Evolutionary conservation across 2,329 filamentous ascomycete species (phyloP).

Genomic region (Monilinia polystroma): DNA sequence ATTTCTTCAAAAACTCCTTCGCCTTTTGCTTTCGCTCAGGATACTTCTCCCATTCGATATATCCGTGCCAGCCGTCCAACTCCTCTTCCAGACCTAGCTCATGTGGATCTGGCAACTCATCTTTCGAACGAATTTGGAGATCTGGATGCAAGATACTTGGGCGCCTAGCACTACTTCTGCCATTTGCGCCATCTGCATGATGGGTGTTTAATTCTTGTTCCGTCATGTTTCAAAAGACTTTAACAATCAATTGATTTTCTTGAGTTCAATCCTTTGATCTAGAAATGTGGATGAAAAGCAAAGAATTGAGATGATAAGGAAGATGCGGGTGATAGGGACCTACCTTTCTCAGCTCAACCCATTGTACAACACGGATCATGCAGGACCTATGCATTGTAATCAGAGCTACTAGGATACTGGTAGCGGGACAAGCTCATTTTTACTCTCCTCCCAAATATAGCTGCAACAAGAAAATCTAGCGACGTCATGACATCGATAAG

Average conservation of each 20-base stretch:
- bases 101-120: constrained; percentile 19
- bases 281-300: not conserved
- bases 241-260: not conserved
- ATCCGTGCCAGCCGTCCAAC: constrained; percentile 39
- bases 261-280: not conserved
- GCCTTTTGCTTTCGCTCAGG: constrained; percentile 65
- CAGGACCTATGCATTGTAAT: constrained; percentile 15
- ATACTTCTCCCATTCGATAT: constrained; percentile 69
- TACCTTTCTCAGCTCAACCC: not conserved
- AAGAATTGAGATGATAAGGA: not conserved
- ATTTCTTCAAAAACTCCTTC: constrained; percentile 52
- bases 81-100: constrained; percentile 22
- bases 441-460: not conserved
- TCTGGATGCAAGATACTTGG: constrained; percentile 22
- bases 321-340: not conserved
- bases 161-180: constrained; percentile 3
- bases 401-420: not conserved
- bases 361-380: not conserved
- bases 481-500: constrained; percentile 1
- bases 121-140: constrained; percentile 21
- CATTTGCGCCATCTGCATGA: not conserved
- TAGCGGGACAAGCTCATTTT: not conserved
- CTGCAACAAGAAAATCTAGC: not conserved
- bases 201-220: constrained; percentile 1
- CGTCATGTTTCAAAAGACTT: not conserved